A percentile compares a stretch with the other conserved stretches of the same genome.
These are phyloP conservation scores for Aspergillus fructus DNA, from an alignment of 2,329 filamentous ascomycete genomes.

Conservation along the genomic window DNA sequence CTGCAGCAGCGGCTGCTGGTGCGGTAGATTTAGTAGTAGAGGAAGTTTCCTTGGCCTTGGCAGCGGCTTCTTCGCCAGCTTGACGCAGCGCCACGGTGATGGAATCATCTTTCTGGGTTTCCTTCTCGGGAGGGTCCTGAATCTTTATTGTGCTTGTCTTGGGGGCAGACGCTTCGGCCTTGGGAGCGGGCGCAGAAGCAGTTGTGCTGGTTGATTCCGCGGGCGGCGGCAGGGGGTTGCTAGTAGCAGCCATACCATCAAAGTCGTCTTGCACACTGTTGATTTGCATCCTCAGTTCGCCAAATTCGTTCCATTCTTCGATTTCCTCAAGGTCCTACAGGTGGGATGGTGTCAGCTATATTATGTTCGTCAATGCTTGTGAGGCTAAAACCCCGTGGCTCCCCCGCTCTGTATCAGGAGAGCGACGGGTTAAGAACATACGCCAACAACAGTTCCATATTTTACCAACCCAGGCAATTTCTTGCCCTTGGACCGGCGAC, in stretches of 20 bases:
- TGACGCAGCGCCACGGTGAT: conserved; percentile 44
- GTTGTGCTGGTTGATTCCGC: conserved; percentile 25
- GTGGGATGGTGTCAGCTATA: conserved; percentile 10
- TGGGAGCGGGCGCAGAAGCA: conserved; percentile 24
- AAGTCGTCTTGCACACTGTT: conserved; percentile 43
- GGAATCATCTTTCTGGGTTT: conserved; percentile 36
- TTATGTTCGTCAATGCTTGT: not conserved
- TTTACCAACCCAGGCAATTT: conserved; percentile 90
- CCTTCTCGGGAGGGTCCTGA: conserved; percentile 39
- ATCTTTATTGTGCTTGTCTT: conserved; percentile 42
- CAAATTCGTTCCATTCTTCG: conserved; percentile 99
- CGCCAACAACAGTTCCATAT: conserved; percentile 79
- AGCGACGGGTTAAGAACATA: conserved; percentile 50
- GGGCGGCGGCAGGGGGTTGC: conserved; percentile 19
- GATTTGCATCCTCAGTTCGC: conserved; percentile 86
- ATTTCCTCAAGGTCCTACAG: conserved; percentile 83
- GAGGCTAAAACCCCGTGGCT: no score
- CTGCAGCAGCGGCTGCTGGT: conserved; percentile 8
- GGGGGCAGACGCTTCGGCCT: conserved; percentile 22
- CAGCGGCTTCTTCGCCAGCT: conserved; percentile 42
- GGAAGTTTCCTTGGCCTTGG: conserved; percentile 36
- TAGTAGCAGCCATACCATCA: conserved; percentile 32
- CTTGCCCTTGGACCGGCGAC: conserved; percentile 76
- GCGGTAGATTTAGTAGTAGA: conserved; percentile 15
- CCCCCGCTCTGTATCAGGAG: not conserved